Evolutionary conservation across 306 rosid species (phyloP).

Genomic region (Betula pendula): DNA sequence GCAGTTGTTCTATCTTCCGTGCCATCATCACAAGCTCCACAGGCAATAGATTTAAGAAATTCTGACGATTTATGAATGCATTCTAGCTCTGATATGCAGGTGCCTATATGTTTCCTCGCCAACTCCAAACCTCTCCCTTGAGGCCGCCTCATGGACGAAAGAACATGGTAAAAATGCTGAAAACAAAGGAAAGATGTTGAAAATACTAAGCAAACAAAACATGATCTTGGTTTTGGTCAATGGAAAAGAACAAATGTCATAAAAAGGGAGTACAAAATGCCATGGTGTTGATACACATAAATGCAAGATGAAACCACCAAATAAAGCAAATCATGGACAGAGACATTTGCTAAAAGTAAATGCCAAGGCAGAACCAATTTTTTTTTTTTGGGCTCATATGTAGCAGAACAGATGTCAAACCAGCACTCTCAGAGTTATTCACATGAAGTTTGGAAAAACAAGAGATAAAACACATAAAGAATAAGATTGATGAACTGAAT

Average conservation of each 20-base stretch:
- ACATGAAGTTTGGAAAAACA: background rate
- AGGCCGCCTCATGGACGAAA: slow-evolving; percentile 82
- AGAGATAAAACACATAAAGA: background rate
- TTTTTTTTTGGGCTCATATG: background rate
- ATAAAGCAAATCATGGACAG: slow-evolving; percentile 3
- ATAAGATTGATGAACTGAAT: background rate
- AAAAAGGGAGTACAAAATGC: background rate
- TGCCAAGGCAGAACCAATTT: background rate
- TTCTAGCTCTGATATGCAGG: slow-evolving; percentile 75
- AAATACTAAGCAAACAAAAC: slow-evolving; percentile 19
- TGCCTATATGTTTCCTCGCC: slow-evolving; percentile 88
- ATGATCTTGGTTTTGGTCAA: background rate
- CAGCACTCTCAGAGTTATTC: background rate
- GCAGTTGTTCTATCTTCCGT: slow-evolving; percentile 63
- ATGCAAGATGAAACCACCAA: slow-evolving; percentile 15
- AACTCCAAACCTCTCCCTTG: slow-evolving; percentile 97
- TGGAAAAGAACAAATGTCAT: slow-evolving; percentile 15
- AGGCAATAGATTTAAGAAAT: slow-evolving; percentile 61
- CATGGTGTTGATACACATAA: slow-evolving; percentile 16
- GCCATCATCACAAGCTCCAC: slow-evolving; percentile 42
- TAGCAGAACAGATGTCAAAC: slow-evolving; percentile 17
- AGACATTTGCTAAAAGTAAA: slow-evolving; percentile 3
- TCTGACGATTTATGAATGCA: slow-evolving; percentile 56
- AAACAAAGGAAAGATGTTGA: slow-evolving; percentile 35
- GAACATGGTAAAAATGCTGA: slow-evolving; percentile 93